Evolutionary conservation across 768 basidiomycete genomes (phyloP).

Genomic region (Sutorius australiensis): DNA sequence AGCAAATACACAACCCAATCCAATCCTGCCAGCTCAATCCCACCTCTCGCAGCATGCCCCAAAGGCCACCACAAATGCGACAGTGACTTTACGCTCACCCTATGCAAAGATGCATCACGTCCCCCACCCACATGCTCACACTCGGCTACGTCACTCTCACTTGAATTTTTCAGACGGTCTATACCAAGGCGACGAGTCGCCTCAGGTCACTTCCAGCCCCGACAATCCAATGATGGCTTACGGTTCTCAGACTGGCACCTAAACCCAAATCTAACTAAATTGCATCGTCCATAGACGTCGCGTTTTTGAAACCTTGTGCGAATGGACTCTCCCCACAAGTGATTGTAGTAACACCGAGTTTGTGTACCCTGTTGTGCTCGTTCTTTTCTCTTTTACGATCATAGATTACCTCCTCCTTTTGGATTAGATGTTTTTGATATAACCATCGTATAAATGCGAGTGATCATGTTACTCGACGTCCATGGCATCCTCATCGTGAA

Average conservation of each 20-base stretch:
- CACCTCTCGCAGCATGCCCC: constrained; percentile 24
- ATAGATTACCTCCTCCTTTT: constrained; percentile 26
- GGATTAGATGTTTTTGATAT: constrained; percentile 25
- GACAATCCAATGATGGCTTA: constrained; percentile 51
- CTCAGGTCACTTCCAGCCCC: constrained; percentile 22
- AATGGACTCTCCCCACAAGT: constrained; percentile 7
- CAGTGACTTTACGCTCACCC: constrained; percentile 53
- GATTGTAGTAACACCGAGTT: constrained; percentile 14
- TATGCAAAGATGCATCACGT: constrained; percentile 74
- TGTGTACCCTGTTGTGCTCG: constrained; percentile 22
- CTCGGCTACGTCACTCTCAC: constrained; percentile 63
- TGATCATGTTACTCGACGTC: constrained; percentile 40
- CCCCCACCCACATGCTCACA: constrained; percentile 75
- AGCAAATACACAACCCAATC: constrained; percentile 19
- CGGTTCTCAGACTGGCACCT: constrained; percentile 33
- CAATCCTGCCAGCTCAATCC: constrained; percentile 12
- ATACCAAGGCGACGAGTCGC: constrained; percentile 31
- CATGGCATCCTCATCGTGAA: constrained; percentile 45
- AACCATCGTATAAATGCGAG: constrained; percentile 14
- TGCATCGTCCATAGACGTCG: background rate
- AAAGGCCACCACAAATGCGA: constrained; percentile 34
- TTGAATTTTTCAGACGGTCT: constrained; percentile 42
- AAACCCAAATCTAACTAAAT: constrained; percentile 11
- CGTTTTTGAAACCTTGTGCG: background rate
- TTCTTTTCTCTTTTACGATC: constrained; percentile 12